Base-by-base conservation (phyloP, 148 eudicot species). In the Camellia sinensis region DNA sequence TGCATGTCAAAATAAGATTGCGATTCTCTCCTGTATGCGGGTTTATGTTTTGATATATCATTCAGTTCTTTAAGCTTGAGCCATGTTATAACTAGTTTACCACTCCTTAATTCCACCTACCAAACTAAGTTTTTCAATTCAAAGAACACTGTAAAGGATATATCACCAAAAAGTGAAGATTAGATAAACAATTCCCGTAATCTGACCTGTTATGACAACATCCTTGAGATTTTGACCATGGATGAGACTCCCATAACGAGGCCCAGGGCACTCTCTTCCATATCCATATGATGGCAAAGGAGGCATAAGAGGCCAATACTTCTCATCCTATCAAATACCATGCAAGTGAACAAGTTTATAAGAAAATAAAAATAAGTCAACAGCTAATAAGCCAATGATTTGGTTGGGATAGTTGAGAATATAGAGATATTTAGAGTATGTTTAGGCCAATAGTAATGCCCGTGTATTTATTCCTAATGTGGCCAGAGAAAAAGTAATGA, bases 171-270 rank as follows among this genome's bases (percentile, higher is more conserved):
- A 29, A 50, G 72, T 48, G 41, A 43, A 71, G 12, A 75, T 40
- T 5, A 19, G 9, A 77, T 6, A 0, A 59, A 37, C 22, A n/a
- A 40, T 18, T 69, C 22, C 12, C 9, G 6, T 21, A 56, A 83
- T 74, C 89, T 86, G 56, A 93, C 99, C 99, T 56, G 97, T 95
- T 78, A 95, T 93, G 69, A 95, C 99, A 53, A 95, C 91, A 84
- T 95, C 99, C 87, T 82, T 89, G 71, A 95, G 91, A 85, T 95
- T 92, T 78, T 95, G 97, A 82, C 99, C 99, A 84, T 95, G 99
- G 72, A 95, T 93, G 81, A 95, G 87, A 82, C 99, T 95, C 81
- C 99, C 97, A 79, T 90, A 95, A 54, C 97, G 94, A 73, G 99
- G 95, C 59, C 99, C 99, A 53, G 91, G 92, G 76, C 80, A 88